Evolutionary conservation across 352 stramenopile genomes (phyloP), one percentile per base, ranked within the genome.

Genomic region (Phytophthora sojae): DNA sequence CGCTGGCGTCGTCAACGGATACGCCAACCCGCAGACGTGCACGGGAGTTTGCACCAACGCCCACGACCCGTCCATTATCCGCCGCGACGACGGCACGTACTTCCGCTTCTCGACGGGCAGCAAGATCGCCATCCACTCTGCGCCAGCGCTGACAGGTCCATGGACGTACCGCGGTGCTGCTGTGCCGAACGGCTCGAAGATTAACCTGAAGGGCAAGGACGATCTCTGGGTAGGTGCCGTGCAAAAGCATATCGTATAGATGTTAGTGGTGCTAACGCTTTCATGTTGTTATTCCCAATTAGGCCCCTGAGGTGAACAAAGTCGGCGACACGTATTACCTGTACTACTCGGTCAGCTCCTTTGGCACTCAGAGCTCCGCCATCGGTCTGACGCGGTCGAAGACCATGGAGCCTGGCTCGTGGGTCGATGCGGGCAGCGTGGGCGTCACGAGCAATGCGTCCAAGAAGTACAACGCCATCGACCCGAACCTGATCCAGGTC

Each of bases 401-500:
- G 37, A 88, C 78, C 6, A 85, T 86, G 77, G 76, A 86, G 49
- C 47, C 70, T 0, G 78, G 76, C 1, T 76, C 77, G 14, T 87
- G 77, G 80, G 67, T 47, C 7, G 77, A 87, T 37, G 45, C 57
- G 1, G 77, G 80, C 3, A 77, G 73, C 11, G 71, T 72, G 3
- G 80, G 78, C n/a, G 49, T 86, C 26, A 57, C 58, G 29, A 88
- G 78, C 53, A 63, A 71, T 26, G 44, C 59, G 17, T 71, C 68
- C 26, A 86, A 80, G 53, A 53, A 66, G 14, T 88, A 86, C 80
- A 88, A 88, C 62, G 80, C 76, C 14, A 88, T 88, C n/a, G 80
- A 88, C 59, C 69, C 77, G 30, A 85, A 85, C 53, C 50, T 88
- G 15, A 52, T 88, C 53, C 32, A 75, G 26, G 77, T 75, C 1